Evolutionary conservation across 192 early-diverging fungal species (phyloP), one percentile per base, ranked within the genome.

Genomic region (Backusella circina): DNA sequence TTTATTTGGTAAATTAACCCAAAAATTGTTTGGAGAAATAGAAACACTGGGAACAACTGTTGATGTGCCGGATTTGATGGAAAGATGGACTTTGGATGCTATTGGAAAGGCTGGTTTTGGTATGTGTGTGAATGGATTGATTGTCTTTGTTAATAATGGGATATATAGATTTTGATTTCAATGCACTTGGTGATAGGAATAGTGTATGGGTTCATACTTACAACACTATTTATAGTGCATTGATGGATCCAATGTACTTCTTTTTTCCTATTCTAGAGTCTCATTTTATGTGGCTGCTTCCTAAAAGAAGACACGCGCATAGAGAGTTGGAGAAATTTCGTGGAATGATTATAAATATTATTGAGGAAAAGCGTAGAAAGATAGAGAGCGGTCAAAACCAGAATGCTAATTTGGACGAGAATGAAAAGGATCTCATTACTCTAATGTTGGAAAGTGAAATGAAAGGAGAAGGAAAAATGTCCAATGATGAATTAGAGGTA

Each of bases 151-250:
- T 47, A 18, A 35, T 35, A 35, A n/a, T 47, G 18, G 15, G 3
- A n/a, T 6, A 47, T 21, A 38, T 50, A 39, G 73, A 65, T 3
- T 74, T 50, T 44, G 65, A 74, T 28, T 74, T 74, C 5, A 74
- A 66, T 30, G 35, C 64, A 9, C 65, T 66, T 8, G 38, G 1
- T 1, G 31, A 35, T 0, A 13, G 39, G 2, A 31, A 47, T 18
- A 47, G 44, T 47, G 44, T 47, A 47, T 47, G 44, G 44, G 44
- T 47, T 47, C 44, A 47, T 47, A 47, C 44, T 7, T 47, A 47
- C n/a, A 47, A 47, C 44, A 47, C 44, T 21, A n/a, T 47, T 47
- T 47, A 47, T 47, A 7, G 5, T n/a, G 44, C 44, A 5, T 47
- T 47, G 44, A 47, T 47, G 44, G 18, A 47, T n/a, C 44, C 44